Evolutionary conservation across 169 alveolate genomes (phyloP).

Genomic region (Cyclospora cayetanensis): DNA sequence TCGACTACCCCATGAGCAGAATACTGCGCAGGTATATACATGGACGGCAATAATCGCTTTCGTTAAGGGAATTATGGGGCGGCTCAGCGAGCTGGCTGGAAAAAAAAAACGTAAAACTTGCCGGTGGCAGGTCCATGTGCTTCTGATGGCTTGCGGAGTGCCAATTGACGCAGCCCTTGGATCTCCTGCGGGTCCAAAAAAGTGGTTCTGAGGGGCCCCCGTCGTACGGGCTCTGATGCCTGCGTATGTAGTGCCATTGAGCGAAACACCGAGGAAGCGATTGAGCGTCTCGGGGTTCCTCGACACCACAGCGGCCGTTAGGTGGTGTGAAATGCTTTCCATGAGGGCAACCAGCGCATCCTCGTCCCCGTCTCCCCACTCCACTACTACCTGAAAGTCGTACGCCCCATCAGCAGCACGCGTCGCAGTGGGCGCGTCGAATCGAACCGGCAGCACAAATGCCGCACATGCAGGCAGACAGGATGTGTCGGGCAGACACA

Average conservation of each 20-base stretch:
- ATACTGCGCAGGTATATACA: background rate
- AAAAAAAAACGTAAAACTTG: background rate
- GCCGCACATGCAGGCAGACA: too few relatives aligned
- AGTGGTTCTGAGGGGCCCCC: slow-evolving; percentile 93
- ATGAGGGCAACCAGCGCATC: slow-evolving; percentile 74
- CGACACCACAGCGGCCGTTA: slow-evolving; percentile 90
- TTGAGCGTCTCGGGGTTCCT: slow-evolving; percentile 79
- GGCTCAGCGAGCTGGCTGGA: background rate
- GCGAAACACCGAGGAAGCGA: slow-evolving; percentile 77
- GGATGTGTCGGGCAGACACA: too few relatives aligned
- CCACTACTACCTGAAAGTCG: slow-evolving; percentile 82
- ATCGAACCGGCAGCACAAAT: too few relatives aligned
- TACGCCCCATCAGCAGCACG: too few relatives aligned
- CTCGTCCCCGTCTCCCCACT: slow-evolving; percentile 74
- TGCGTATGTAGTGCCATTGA: slow-evolving; percentile 88
- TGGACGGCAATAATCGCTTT: too few relatives aligned
- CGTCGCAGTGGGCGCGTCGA: too few relatives aligned
- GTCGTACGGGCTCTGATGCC: slow-evolving; percentile 94
- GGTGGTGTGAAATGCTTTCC: slow-evolving; percentile 81
- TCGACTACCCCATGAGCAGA: background rate
- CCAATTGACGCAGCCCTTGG: slow-evolving; percentile 93
- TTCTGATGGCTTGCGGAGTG: slow-evolving; percentile 86
- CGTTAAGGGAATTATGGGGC: background rate
- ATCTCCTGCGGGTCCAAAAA: slow-evolving; percentile 92
- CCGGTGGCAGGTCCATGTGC: slow-evolving; percentile 88